Percentiles rank a stretch among this genome's conserved stretches.
These are phyloP conservation scores for Tillandsia fasciculata DNA, from an alignment of 176 grass and related monocot species.

Conservation along the genomic window DNA sequence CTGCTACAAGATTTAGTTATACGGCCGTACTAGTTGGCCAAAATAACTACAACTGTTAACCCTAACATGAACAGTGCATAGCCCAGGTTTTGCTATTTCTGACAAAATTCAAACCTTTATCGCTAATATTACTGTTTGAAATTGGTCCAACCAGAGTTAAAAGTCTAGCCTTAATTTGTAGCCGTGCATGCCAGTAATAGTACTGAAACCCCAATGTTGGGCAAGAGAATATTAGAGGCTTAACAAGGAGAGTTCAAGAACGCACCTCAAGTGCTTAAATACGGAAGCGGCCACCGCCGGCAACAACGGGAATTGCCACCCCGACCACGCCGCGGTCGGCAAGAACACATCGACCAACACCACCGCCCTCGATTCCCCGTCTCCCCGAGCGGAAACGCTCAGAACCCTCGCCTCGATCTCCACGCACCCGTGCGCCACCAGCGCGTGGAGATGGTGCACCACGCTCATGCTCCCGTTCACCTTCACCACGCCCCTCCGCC, in stretches of 20 bases:
- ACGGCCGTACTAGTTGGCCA: no score
- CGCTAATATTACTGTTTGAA: no score
- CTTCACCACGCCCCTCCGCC: slow-evolving; percentile 9
- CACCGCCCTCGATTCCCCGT: slow-evolving; percentile 36
- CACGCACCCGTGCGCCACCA: slow-evolving; percentile 33
- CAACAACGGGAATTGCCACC: slow-evolving; percentile 65
- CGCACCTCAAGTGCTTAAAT: slow-evolving; percentile 75
- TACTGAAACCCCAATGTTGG: not conserved
- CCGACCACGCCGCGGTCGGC: slow-evolving; percentile 48
- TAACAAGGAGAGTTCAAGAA: not conserved
- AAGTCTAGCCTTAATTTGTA: no score
- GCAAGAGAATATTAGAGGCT: not conserved
- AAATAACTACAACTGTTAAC: no score
- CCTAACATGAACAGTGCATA: no score
- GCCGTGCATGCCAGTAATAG: no score
- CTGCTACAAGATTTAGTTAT: no score
- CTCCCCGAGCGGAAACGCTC: slow-evolving; percentile 24
- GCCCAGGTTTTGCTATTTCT: no score
- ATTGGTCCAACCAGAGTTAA: no score
- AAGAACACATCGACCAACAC: slow-evolving; percentile 73
- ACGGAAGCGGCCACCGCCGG: slow-evolving; percentile 34
- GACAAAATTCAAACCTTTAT: no score
- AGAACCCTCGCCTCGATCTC: slow-evolving; percentile 45
- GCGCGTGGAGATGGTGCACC: slow-evolving; percentile 38
- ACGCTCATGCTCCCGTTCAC: slow-evolving; percentile 37